A percentile compares a stretch with the other conserved stretches of the same genome.
Evolutionary conservation across 2,329 filamentous ascomycete species (phyloP).

Genomic region (Colletotrichum cereale): DNA sequence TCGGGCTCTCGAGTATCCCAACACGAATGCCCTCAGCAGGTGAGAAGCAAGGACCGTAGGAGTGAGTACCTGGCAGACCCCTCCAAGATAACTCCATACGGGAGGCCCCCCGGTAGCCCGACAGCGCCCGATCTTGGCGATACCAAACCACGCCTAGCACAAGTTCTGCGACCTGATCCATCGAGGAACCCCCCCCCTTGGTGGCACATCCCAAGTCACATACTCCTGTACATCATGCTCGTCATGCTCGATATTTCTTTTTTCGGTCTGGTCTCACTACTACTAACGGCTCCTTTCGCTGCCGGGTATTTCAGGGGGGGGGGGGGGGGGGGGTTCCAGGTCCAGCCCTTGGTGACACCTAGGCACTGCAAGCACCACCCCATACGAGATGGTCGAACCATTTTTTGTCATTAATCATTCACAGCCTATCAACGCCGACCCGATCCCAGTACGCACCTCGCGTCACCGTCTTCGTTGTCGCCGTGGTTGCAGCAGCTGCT

Average conservation of each 20-base stretch:
- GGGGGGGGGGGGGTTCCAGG: neutral
- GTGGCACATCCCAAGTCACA: neutral
- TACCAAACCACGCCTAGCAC: neutral
- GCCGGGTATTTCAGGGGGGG: neutral
- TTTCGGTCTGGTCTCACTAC: neutral
- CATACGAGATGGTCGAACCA: neutral
- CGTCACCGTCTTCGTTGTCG: neutral
- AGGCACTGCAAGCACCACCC: neutral
- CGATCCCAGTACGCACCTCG: neutral
- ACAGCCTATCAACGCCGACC: conserved; percentile 9
- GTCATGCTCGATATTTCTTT: neutral
- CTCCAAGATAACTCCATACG: neutral
- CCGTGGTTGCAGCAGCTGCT: neutral
- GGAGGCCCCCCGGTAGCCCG: neutral
- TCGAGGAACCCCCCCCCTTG: neutral
- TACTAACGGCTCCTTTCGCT: neutral
- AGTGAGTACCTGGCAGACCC: neutral
- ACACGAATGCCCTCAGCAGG: too few species aligned
- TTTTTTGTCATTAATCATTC: conserved; percentile 7
- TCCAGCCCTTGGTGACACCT: neutral
- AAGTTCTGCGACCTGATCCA: neutral
- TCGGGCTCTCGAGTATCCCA: too few species aligned
- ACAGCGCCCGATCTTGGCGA: neutral
- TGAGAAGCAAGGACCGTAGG: neutral
- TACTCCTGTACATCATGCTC: neutral